Base-by-base conservation (phyloP, 164 flowering plant genomes). In the Vitis amurensis region DNA sequence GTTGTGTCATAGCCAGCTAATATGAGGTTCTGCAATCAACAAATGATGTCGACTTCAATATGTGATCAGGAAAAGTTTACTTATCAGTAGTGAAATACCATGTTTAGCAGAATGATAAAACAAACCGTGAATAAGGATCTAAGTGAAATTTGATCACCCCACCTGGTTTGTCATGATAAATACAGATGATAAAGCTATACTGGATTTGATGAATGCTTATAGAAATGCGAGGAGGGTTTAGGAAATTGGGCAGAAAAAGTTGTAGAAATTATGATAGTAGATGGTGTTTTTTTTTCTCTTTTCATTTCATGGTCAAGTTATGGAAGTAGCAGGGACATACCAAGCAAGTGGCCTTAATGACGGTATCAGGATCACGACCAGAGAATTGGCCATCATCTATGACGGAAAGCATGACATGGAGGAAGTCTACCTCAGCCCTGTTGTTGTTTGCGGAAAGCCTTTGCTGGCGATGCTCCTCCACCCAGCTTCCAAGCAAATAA, bases 331-430 rank as follows among this genome's bases (percentile, higher is more conserved):
- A 31, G 63, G 17, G 7, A 67, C 56, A 1, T 79, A 77, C 85
- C 77, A 75, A 17, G 29, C 64, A 61, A 23, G 80, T 84, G 23
- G 78, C 70, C 61, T 77, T 83, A 68, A 63, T 71, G 56, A 73
- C 31, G 1, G 75, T 75, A 37, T 83, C 80, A 12, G 67, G 31
- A n/a, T 71, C 80, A 63, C 55, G 29, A 9, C 57, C 66, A 27
- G 64, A 57, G 15, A 71, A 12, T 1, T 67, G 69, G 0, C 17
- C 56, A 0, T 59, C 64, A 6, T 74, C 75, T 3, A 53, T 49
- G 14, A 58, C 13, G 30, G 44, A 19, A 50, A 83, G 44, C 82
- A 83, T 69, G 27, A 79, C 79, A 59, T 80, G 69, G 2, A 78
- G 70, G 76, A 83, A 78, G 4, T 83, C 82, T 14, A 10, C 53